phyloP scores from a whole-genome alignment of 2,329 filamentous ascomycete species.

The Fusarium armeniacum region DNA sequence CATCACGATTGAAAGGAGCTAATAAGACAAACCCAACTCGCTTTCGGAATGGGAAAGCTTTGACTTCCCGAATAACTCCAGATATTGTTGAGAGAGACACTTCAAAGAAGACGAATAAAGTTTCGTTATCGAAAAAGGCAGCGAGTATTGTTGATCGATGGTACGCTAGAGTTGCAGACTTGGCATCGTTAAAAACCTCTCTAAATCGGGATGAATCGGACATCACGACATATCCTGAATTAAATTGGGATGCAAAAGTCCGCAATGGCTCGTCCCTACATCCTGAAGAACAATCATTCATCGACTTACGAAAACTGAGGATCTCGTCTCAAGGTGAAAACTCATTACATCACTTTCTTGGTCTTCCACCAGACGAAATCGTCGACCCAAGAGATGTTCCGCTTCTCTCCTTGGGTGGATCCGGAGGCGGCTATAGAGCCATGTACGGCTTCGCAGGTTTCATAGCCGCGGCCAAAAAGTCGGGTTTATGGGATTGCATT shows the following conservation, averaged over 20 bases:
- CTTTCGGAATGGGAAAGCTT: not conserved
- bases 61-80: not conserved
- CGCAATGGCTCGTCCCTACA: constrained; percentile 34
- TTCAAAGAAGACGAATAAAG: not conserved
- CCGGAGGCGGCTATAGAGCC: constrained; percentile 44
- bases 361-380: constrained; percentile 11
- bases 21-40: not conserved
- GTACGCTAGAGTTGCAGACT: constrained; percentile 36
- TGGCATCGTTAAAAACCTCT: constrained; percentile 29
- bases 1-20: constrained; percentile 29
- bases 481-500: constrained; percentile 40
- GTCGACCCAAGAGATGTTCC: constrained; percentile 42
- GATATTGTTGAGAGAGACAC: rapidly evolving
- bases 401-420: constrained; percentile 40
- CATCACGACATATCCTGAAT: constrained; percentile 35
- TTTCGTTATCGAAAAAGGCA: not conserved
- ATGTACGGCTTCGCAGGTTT: constrained; percentile 47
- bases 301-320: constrained; percentile 23
- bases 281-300: constrained; percentile 25
- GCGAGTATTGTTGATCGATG: constrained; percentile 23
- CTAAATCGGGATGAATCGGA: constrained; percentile 34
- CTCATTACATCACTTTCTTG: constrained; percentile 31
- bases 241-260: constrained; percentile 41
- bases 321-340: constrained; percentile 35
- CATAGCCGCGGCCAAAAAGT: constrained; percentile 34